Percentiles rank a stretch among this genome's conserved stretches.
phyloP scores from a whole-genome alignment of 2,329 filamentous ascomycete species.

The Fusarium succisae region DNA sequence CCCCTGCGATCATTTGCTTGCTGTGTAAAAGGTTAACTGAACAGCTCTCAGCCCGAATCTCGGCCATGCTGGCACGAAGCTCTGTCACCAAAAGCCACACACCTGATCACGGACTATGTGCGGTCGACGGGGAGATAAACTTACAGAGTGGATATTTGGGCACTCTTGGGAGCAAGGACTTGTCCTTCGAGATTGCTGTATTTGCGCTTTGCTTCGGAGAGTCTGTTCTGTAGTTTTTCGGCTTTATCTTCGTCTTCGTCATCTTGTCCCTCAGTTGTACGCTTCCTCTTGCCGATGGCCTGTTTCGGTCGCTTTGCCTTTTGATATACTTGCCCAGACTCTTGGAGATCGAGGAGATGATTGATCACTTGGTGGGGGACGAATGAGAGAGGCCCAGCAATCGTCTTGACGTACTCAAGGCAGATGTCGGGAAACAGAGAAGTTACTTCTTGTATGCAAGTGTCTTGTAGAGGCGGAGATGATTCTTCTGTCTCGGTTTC shows the following conservation, averaged over 20 bases:
- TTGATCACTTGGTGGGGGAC: constrained; percentile 47
- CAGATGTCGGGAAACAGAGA: constrained; percentile 59
- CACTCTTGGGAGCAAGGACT: neutral
- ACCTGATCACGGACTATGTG: neutral
- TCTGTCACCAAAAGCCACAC: neutral
- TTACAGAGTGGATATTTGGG: constrained; percentile 8
- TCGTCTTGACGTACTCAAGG: constrained; percentile 46
- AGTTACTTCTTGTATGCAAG: constrained; percentile 26
- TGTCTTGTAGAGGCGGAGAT: neutral
- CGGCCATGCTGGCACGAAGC: neutral
- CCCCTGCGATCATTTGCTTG: constrained; percentile 29
- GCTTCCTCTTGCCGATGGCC: constrained; percentile 54
- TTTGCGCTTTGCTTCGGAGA: constrained; percentile 19
- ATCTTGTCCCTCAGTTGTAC: constrained; percentile 37
- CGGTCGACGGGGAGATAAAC: neutral
- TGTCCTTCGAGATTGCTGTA: constrained; percentile 9
- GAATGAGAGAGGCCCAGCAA: constrained; percentile 43
- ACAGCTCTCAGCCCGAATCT: neutral
- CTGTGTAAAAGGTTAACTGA: constrained; percentile 22
- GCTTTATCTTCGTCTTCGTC: constrained; percentile 12
- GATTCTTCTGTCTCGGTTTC: neutral
- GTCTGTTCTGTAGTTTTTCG: constrained; percentile 7
- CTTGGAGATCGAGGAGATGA: constrained; percentile 52
- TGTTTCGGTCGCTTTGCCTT: constrained; percentile 40
- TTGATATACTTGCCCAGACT: constrained; percentile 50